A percentile compares a stretch with the other conserved stretches of the same genome.
phyloP scores from a whole-genome alignment of 768 basidiomycete species.

The Daedalea quercina region DNA sequence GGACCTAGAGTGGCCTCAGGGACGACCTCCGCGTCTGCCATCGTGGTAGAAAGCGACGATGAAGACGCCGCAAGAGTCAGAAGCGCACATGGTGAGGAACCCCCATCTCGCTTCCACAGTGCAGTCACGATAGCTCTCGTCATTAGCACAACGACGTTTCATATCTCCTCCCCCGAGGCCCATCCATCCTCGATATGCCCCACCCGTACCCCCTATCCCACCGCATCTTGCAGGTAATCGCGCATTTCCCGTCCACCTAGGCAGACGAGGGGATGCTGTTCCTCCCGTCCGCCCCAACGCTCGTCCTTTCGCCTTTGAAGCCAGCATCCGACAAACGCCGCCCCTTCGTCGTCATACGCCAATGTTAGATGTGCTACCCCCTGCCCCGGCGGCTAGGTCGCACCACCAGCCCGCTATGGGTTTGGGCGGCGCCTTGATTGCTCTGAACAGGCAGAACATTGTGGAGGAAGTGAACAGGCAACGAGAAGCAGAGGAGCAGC shows the following conservation, averaged over 20 bases:
- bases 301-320: slow-evolving; percentile 48
- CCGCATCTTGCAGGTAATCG: slow-evolving; percentile 26
- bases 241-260: slow-evolving; percentile 31
- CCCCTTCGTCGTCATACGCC: slow-evolving; percentile 19
- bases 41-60: slow-evolving; percentile 36
- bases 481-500: slow-evolving; percentile 4
- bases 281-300: slow-evolving; percentile 39
- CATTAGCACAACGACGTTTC: slow-evolving; percentile 4
- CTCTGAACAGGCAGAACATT: slow-evolving; percentile 28
- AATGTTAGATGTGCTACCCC: slow-evolving; percentile 18
- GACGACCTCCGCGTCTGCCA: slow-evolving; percentile 13
- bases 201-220: slow-evolving; percentile 53
- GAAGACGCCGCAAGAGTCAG: slow-evolving; percentile 22
- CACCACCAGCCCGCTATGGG: slow-evolving; percentile 56
- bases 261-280: slow-evolving; percentile 17
- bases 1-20: neutral
- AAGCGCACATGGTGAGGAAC: slow-evolving; percentile 6
- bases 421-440: slow-evolving; percentile 57
- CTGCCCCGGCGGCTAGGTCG: slow-evolving; percentile 37
- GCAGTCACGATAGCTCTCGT: neutral
- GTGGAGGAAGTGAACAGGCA: slow-evolving; percentile 10
- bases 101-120: neutral
- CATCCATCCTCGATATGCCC: slow-evolving; percentile 31
- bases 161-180: slow-evolving; percentile 33
- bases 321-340: slow-evolving; percentile 18